Base-by-base conservation (phyloP, 2,329 filamentous ascomycete species). In the Colletotrichum siamense region DNA sequence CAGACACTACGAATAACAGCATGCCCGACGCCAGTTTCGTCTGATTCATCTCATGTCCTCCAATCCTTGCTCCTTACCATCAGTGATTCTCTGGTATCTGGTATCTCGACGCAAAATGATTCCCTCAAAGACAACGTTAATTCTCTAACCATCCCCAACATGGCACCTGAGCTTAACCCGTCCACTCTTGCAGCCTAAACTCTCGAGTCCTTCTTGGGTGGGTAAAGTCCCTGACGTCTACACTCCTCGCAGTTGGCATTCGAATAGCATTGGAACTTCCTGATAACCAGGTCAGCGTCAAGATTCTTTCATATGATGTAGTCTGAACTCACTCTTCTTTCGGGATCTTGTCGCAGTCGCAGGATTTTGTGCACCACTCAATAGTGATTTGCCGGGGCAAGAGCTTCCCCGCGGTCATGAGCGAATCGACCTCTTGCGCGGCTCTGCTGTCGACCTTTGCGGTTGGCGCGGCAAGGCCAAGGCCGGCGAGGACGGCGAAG, bases 221-320 rank as follows among this genome's bases (percentile, higher is more conserved):
- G 44, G 13, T 62, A 70, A 65, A 10, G 65, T 15, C 71, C 71
- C 57, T 7, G n/a, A 15, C 74, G 72, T 18, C 10, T 66, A 36
- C 77, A 78, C 71, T 74, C 66, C 62, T 82, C 81, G 44, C 84
- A 85, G 10, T 78, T 76, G 8, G 80, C 79, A 9, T 85, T 82
- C 18, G 82, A 83, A 13, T 85, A 70, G 72, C 84, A 85, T 32
- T 85, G 83, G 13, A 84, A 83, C 63, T 79, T 84, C 30, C 84
- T 85, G 30, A 6, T 6, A 18, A 3, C 5, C 16, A 30, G 16
- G 36, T 78, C 22, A 78, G 63, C 6, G 18, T 30, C 13, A 5
- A 2, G 24, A 9, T 57, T 12, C 8, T 57, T 12, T 30, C 3
- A 2, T 7, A 1, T 13, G 0, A 5, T n/a, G 55, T 16, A 22